Conservation (phyloP, 2,329 filamentous ascomycete genomes). For the Sporothrix variecibatus region DNA sequence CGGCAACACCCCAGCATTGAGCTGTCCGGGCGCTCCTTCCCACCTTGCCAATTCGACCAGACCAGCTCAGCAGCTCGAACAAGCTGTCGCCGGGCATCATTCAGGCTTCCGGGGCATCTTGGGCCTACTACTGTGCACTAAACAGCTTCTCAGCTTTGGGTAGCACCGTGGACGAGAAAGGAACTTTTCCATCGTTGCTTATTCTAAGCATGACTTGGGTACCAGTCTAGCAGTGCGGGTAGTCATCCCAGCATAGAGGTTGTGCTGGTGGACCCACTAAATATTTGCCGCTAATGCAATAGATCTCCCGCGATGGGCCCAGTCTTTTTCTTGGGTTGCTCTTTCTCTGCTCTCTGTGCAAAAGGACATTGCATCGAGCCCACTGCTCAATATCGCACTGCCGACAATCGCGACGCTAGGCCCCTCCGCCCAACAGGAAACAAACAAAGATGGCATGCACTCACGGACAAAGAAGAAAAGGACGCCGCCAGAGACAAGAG, state of each 20-base stretch:
- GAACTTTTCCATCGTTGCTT: background rate
- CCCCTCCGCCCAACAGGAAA: background rate
- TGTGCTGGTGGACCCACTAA: background rate
- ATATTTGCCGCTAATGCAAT: slow-evolving; percentile 9
- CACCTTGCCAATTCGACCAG: background rate
- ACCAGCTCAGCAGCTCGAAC: background rate
- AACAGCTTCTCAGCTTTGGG: background rate
- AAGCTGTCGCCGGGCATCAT: background rate
- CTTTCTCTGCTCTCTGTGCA: background rate
- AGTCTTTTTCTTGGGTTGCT: background rate
- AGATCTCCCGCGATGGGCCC: slow-evolving; percentile 16
- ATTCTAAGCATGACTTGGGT: slow-evolving; percentile 4
- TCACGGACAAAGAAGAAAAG: slow-evolving; percentile 13
- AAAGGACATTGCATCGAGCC: background rate
- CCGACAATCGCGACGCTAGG: slow-evolving; percentile 15
- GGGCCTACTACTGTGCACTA: background rate
- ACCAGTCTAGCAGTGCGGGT: background rate
- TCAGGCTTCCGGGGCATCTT: background rate
- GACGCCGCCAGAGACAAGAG: slow-evolving; percentile 3
- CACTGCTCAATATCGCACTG: slow-evolving; percentile 5
- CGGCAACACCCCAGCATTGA: background rate
- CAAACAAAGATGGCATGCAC: slow-evolving; percentile 16
- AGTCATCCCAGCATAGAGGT: slow-evolving; percentile 8
- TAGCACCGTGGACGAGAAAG: background rate
- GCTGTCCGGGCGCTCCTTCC: background rate